Conservation (phyloP, 108 stramenopile species). For the Cylindrotheca closterium region DNA sequence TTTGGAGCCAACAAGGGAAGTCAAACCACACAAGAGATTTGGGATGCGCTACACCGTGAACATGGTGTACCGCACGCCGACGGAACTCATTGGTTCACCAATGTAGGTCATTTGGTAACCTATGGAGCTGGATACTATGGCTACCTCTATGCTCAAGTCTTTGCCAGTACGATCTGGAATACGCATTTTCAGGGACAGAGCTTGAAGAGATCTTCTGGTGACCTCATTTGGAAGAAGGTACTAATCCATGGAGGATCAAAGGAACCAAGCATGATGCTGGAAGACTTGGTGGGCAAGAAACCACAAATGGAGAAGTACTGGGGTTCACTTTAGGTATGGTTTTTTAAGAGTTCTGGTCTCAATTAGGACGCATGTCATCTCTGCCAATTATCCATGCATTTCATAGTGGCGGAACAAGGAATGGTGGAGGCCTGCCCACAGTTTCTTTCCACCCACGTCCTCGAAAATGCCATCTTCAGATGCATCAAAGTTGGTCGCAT, state of each 20-base stretch:
- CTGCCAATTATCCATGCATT: no score
- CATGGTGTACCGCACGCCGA: slow-evolving; percentile 56
- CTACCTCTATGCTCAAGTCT: slow-evolving; percentile 81
- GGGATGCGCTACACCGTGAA: slow-evolving; percentile 54
- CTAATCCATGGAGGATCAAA: slow-evolving; percentile 78
- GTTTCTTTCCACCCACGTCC: no score
- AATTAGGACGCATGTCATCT: no score
- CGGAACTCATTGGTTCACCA: slow-evolving; percentile 83
- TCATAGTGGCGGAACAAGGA: no score
- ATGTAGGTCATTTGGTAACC: slow-evolving; percentile 85
- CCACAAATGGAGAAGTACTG: slow-evolving; percentile 29
- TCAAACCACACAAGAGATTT: slow-evolving; percentile 50
- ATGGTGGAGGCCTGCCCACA: no score
- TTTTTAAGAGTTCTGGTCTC: no score
- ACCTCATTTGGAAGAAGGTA: slow-evolving; percentile 76
- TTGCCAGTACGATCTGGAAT: slow-evolving; percentile 83
- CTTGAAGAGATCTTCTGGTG: slow-evolving; percentile 41
- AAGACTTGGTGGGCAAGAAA: slow-evolving; percentile 57
- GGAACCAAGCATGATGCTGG: slow-evolving; percentile 74
- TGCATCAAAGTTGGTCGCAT: no score
- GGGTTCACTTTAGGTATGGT: background rate
- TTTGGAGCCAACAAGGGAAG: slow-evolving; percentile 47
- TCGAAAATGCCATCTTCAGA: no score
- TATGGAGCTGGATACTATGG: slow-evolving; percentile 90
- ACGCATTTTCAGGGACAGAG: slow-evolving; percentile 33